These are phyloP conservation scores for Silene coronaria DNA, from an alignment of 179 eudicot genomes.

Conservation along the genomic window DNA sequence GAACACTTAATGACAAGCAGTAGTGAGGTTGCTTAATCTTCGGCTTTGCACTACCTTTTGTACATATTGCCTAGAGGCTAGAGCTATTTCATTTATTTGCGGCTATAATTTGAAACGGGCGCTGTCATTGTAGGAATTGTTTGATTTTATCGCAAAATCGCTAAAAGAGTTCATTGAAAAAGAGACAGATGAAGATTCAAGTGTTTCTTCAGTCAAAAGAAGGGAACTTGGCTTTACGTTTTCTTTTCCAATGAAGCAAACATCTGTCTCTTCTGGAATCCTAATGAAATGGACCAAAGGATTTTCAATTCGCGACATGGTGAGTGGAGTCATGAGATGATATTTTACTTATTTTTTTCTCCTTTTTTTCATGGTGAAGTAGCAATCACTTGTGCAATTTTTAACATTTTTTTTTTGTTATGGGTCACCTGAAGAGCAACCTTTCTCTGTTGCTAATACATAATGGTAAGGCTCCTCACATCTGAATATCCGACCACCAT, in stretches of 20 bases:
- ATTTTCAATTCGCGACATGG: slow-evolving; percentile 76
- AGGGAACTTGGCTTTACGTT: slow-evolving; percentile 86
- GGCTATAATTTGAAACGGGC: slow-evolving; percentile 15
- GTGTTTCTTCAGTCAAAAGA: slow-evolving; percentile 32
- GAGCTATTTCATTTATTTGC: slow-evolving; percentile 19
- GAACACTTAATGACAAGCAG: slow-evolving; percentile 74
- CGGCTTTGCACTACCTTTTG: background rate
- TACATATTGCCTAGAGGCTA: background rate
- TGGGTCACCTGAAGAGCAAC: no score
- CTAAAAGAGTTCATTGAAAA: slow-evolving; percentile 55
- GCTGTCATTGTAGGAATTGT: slow-evolving; percentile 56
- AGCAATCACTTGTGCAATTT: slow-evolving; percentile 40
- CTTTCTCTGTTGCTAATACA: no score
- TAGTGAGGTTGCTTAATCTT: slow-evolving; percentile 50
- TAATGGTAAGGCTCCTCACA: no score
- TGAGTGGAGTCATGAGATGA: slow-evolving; percentile 33
- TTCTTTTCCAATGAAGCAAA: slow-evolving; percentile 89
- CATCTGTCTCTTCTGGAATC: slow-evolving; percentile 62
- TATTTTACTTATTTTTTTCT: slow-evolving; percentile 43
- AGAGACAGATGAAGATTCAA: slow-evolving; percentile 38
- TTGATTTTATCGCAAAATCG: slow-evolving; percentile 69
- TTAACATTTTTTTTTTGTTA: no score
- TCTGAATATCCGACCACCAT: no score
- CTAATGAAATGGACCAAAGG: slow-evolving; percentile 90
- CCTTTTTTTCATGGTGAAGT: slow-evolving; percentile 38